Conservation (phyloP, 306 rosid genomes). For the Psophocarpus tetragonolobus region DNA sequence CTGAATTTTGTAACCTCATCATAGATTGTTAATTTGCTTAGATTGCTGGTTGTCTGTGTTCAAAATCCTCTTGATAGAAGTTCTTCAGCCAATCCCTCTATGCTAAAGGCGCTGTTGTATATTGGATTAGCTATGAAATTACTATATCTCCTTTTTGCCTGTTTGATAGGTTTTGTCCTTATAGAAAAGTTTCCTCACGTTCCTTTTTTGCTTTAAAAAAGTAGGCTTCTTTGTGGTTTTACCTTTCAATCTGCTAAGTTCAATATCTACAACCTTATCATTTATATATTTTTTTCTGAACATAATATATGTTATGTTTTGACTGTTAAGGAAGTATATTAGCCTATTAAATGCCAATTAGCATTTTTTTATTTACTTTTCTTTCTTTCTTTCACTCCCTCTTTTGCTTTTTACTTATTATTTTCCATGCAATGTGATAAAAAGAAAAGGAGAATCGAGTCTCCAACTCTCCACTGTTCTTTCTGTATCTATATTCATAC, state of each 20-base stretch:
- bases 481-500: conserved; percentile 27
- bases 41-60: neutral
- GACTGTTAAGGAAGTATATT: conserved; percentile 1
- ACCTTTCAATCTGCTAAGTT: too few relatives aligned
- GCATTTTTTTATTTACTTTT: neutral
- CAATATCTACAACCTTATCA: neutral
- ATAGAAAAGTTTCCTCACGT: neutral
- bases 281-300: neutral
- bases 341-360: neutral
- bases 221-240: neutral
- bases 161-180: neutral
- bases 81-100: neutral
- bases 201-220: neutral
- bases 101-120: conserved; percentile 6
- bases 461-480: conserved; percentile 10
- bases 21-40: neutral
- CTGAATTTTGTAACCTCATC: neutral
- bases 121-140: neutral
- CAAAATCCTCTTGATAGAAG: neutral
- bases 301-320: neutral
- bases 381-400: neutral
- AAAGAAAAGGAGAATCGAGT: conserved; percentile 10
- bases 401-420: neutral
- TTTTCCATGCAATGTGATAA: neutral
- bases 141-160: neutral